Conservation (phyloP, 768 basidiomycete genomes). For the Termitomyces sp. region DNA sequence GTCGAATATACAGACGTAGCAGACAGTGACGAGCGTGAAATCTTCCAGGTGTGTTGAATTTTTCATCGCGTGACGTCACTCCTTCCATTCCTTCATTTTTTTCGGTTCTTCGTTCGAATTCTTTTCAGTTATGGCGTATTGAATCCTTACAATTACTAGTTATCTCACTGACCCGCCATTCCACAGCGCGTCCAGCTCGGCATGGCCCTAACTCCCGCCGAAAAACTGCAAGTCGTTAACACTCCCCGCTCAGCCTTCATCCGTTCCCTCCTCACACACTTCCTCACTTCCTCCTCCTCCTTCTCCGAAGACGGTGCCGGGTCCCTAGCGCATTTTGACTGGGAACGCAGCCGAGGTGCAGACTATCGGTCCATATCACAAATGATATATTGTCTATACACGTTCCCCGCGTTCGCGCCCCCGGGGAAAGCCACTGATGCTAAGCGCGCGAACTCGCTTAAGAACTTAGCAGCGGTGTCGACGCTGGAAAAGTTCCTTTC, state of each 20-base stretch:
- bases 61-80: not conserved
- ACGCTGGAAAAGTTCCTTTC: conserved; percentile 28
- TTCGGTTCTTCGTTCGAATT: not conserved
- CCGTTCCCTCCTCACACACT: conserved; percentile 49
- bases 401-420: conserved; percentile 26
- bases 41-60: conserved; percentile 57
- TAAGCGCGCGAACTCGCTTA: conserved; percentile 41
- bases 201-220: conserved; percentile 64
- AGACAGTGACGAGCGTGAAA: conserved; percentile 60
- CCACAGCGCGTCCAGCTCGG: conserved; percentile 72
- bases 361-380: conserved; percentile 63
- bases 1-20: conserved; percentile 70
- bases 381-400: conserved; percentile 50
- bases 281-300: conserved; percentile 55
- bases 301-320: conserved; percentile 41
- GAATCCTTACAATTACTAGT: not conserved
- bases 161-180: not conserved
- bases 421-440: conserved; percentile 25
- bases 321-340: conserved; percentile 40
- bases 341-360: conserved; percentile 48
- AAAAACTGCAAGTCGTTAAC: conserved; percentile 67
- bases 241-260: conserved; percentile 58
- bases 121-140: not conserved
- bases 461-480: conserved; percentile 31
- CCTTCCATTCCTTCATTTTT: not conserved